A percentile compares a stretch with the other conserved stretches of the same genome.
phyloP scores from a whole-genome alignment of 768 basidiomycete genomes.

The Jaapia argillacea region DNA sequence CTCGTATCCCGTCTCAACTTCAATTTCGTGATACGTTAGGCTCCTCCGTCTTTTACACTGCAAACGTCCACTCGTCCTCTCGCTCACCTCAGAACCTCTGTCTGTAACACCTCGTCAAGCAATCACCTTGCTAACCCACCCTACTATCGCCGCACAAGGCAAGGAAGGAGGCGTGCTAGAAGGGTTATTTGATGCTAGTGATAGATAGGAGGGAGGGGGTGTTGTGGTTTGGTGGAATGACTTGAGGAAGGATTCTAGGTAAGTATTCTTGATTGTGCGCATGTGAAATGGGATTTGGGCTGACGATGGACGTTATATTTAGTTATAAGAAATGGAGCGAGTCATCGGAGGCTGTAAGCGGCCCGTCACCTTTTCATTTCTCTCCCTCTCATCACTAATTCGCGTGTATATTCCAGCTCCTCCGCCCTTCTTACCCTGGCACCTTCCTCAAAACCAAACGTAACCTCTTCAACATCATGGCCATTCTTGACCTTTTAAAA shows the following conservation, averaged over 20 bases:
- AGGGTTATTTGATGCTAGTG: slow-evolving; percentile 86
- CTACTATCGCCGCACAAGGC: slow-evolving; percentile 42
- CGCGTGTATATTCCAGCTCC: slow-evolving; percentile 34
- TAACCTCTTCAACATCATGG: slow-evolving; percentile 79
- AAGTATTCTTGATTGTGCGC: too few species aligned
- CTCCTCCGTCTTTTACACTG: slow-evolving; percentile 63
- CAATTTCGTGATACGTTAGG: slow-evolving; percentile 18
- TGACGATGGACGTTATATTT: neutral
- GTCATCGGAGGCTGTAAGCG: too few species aligned
- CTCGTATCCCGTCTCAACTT: neutral
- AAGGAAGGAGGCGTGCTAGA: slow-evolving; percentile 42
- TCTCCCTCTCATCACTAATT: slow-evolving; percentile 9
- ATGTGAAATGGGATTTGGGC: too few species aligned
- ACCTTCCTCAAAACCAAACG: slow-evolving; percentile 62
- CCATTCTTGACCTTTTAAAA: slow-evolving; percentile 73
- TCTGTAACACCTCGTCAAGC: slow-evolving; percentile 59
- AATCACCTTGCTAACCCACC: slow-evolving; percentile 63
- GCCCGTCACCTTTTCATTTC: too few species aligned
- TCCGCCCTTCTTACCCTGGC: slow-evolving; percentile 74
- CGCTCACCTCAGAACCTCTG: slow-evolving; percentile 47
- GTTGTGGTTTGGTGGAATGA: slow-evolving; percentile 88
- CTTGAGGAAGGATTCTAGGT: slow-evolving; percentile 73
- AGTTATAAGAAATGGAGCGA: slow-evolving; percentile 15
- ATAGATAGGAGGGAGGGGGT: slow-evolving; percentile 67
- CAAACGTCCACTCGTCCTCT: slow-evolving; percentile 54